Evolutionary conservation across 2,329 filamentous ascomycete genomes (phyloP).

Genomic region (Aspergillus intermedius): DNA sequence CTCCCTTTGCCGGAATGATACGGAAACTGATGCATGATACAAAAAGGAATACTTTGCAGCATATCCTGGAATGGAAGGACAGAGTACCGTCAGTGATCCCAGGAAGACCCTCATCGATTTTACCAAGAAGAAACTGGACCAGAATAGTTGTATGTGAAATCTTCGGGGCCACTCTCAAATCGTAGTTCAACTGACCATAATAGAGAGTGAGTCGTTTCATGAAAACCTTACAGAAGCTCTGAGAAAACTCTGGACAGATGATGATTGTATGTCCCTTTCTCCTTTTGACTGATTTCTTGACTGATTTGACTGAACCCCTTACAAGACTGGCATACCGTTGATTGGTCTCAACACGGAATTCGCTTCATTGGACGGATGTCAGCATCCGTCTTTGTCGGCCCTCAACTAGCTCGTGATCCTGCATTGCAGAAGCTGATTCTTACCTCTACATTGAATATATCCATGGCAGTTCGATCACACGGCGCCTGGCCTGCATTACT

Average conservation of each 20-base stretch:
- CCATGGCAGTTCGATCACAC: conserved; percentile 25
- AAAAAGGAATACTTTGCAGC: conserved; percentile 3
- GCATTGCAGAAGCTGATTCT: conserved; percentile 8
- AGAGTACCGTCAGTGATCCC: not conserved
- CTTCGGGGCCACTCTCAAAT: not conserved
- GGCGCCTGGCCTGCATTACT: conserved; percentile 32
- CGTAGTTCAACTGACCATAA: not conserved
- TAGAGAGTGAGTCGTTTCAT: not conserved
- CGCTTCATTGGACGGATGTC: conserved; percentile 8
- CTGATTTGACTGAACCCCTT: not conserved
- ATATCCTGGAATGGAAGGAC: conserved; percentile 3
- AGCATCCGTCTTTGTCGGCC: conserved; percentile 10
- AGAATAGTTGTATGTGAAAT: conserved; percentile 3
- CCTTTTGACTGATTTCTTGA: not conserved
- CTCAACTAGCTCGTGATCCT: conserved; percentile 9
- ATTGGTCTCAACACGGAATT: conserved; percentile 3
- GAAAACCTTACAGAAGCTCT: conserved; percentile 2
- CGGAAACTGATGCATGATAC: not conserved
- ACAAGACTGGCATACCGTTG: conserved; percentile 7
- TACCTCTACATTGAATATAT: conserved; percentile 7
- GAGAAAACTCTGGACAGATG: conserved; percentile 4
- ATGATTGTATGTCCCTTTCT: not conserved
- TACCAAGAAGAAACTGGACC: conserved; percentile 2
- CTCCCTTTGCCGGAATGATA: not conserved
- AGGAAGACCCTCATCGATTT: not conserved